Evolutionary conservation across 176 grass and related monocot species (phyloP), one percentile per base, ranked within the genome.

Genomic region (Pontederia paniculata): DNA sequence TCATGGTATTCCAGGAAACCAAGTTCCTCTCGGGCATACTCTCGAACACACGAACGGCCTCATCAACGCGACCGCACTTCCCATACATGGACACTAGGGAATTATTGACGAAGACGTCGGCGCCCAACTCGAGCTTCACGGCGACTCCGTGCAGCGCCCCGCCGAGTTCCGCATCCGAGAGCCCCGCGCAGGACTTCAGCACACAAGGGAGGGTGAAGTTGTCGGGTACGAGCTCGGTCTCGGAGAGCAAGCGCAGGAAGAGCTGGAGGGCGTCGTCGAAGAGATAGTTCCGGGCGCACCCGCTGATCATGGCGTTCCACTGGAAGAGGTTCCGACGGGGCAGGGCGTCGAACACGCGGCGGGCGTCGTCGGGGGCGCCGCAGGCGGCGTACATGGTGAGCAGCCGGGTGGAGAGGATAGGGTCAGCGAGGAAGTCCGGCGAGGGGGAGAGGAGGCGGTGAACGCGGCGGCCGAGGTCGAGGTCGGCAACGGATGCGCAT

Each of bases 151-250:
- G 69, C 25, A 52, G 45, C n/a, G 50, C 17, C 46, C 50, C 57
- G 10, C 69, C 57, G 10, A 43, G 56, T 23, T 3, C 49, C 49
- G 23, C 14, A 10, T 9, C 22, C 10, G 25, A 10, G 28, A 25
- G 9, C 14, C 13, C 17, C 8, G 47, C 13, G 28, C 69, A 71
- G 18, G 69, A 61, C 57, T 71, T 71, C 25, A 71, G 60, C n/a
- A 71, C 46, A 8, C 60, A 37, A 1, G 69, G 69, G 17, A 61
- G 52, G 1, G 57, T 71, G 28, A 51, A 61, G 11, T 31, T 45
- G 23, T 48, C 60, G 8, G 25, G 57, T 46, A 17, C 9, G 47
- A 22, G 56, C 16, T 44, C 25, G 2, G 12, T 21, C 21, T 48
- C 6, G 16, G 31, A 7, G 1, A 37, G 28, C 46, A 71, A 52